Base-by-base conservation (phyloP, 768 basidiomycete species). In the Boletus rex-veris region DNA sequence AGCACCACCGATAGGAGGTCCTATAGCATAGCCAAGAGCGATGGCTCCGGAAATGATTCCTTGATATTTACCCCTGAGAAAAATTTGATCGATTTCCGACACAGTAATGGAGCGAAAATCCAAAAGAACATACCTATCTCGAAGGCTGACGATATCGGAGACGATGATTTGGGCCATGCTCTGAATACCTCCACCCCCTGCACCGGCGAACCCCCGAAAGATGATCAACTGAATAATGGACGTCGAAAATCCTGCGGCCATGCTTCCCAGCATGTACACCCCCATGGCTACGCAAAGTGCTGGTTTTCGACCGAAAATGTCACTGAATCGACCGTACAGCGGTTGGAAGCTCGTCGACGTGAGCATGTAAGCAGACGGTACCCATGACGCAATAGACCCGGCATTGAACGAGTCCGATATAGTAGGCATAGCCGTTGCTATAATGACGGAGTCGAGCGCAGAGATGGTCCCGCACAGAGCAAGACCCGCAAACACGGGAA, bases 381-480 rank as follows among this genome's bases (percentile, higher is more conserved):
- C 85, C 87, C 86, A 90, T 6, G 83, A 84, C 5, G 54, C 50
- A 21, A 67, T 39, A 39, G 64, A 59, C 9, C 64, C 64, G 0
- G 86, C 82, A 48, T 83, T 74, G 69, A 90, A 90, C 4, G 79
- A 77, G 19, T 77, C 61, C 5, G 86, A 82, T 44, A 91, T 81
- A 0, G 83, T 86, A 0, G 88, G 85, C n/a, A 90, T 71, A 2
- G 86, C 83, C 0, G 88, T 89, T 0, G 85, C 84, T 9, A 88
- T 81, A 45, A 88, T 84, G 8, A 87, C 87, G 11, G 86, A 84
- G 64, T 90, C 87, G 0, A 88, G 70, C 0, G 82, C 73, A 6
- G 84, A 80, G 43, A 85, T 81, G 42, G 84, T 74, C 11, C 83
- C 77, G 43, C 85, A 87, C 1, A 83, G 69, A 0, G 82, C 74